Base-by-base conservation (phyloP, 441 rosid species). In the Arabidopsis lyrata region DNA sequence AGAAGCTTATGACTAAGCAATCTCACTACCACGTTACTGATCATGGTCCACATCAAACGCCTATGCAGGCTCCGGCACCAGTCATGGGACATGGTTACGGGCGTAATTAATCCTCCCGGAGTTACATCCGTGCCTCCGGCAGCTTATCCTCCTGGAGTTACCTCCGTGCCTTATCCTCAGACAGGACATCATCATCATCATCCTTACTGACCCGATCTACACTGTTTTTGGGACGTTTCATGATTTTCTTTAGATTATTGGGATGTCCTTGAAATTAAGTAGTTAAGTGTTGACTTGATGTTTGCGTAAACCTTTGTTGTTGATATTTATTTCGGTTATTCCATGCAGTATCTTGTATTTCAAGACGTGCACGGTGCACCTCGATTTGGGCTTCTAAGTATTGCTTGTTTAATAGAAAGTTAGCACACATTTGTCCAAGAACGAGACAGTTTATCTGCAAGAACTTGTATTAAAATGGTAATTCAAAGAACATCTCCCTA, bases 381-480 rank as follows among this genome's bases (percentile, higher is more conserved):
- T 20, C 22, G 22, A 20, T 20, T 20, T 20, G 22, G 22, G 22
- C 22, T 20, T 20, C 22, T 20, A 20, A 20, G 22, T 20, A 20
- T 20, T 20, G 22, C 22, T 20, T 20, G 22, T 20, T 20, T 1
- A 20, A 20, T 20, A 20, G 22, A 20, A 20, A 20, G 22, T 20
- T 20, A 20, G 22, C 22, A 20, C 22, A 20, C 22, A 20, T 20
- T 20, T 20, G 22, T 20, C 22, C 22, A 20, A 20, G 1, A 20
- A 20, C 84, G 81, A 60, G 73, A 67, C 68, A 84, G 81, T 73
- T 53, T 77, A 54, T 80, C 86, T 67, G 76, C 86, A 48, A 88
- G n/a, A 85, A 77, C 67, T 88, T 56, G 27, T 31, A 16, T 83
- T 68, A 50, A 87, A 83, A 74, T 81, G 97, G 98, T 91, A 63